Evolutionary conservation across 768 basidiomycete species (phyloP).

Genomic region (Russula lepida): DNA sequence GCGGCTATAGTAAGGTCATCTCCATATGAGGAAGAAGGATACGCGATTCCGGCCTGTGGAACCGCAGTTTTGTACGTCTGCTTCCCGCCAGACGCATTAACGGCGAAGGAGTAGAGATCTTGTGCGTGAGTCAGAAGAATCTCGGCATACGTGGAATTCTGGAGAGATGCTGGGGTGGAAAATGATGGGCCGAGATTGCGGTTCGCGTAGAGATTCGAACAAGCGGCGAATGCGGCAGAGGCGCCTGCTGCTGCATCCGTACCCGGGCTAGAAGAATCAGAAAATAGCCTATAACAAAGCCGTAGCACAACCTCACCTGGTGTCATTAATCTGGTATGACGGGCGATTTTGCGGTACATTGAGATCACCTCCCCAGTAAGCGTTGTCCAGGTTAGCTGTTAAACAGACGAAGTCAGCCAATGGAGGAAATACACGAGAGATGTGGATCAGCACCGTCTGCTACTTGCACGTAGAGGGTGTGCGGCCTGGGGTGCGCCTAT

Average conservation of each 20-base stretch:
- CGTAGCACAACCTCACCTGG: slow-evolving; percentile 30
- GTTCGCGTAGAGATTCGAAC: slow-evolving; percentile 71
- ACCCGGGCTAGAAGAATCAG: slow-evolving; percentile 46
- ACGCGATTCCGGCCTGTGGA: slow-evolving; percentile 52
- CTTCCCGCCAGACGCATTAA: slow-evolving; percentile 52
- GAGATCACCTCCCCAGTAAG: slow-evolving; percentile 86
- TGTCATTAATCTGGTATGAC: slow-evolving; percentile 70
- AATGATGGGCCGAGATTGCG: slow-evolving; percentile 46
- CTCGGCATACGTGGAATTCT: slow-evolving; percentile 63
- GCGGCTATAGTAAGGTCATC: slow-evolving; percentile 75
- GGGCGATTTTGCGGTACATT: slow-evolving; percentile 67
- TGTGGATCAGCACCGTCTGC: slow-evolving; percentile 42
- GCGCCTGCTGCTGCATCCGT: slow-evolving; percentile 84
- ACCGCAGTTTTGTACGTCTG: slow-evolving; percentile 63
- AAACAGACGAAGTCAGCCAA: background rate
- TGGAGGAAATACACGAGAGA: background rate
- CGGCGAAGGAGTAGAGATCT: slow-evolving; percentile 68
- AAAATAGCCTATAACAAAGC: background rate
- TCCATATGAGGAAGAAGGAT: slow-evolving; percentile 60
- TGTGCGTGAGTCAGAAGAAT: slow-evolving; percentile 66
- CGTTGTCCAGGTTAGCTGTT: slow-evolving; percentile 53
- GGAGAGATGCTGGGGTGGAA: slow-evolving; percentile 54
- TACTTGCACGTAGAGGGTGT: slow-evolving; percentile 71
- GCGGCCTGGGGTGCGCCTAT: slow-evolving; percentile 71
- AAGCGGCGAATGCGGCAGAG: slow-evolving; percentile 82